phyloP scores from a whole-genome alignment of 2,329 filamentous ascomycete species.

The Pseudogymnoascus sp. region DNA sequence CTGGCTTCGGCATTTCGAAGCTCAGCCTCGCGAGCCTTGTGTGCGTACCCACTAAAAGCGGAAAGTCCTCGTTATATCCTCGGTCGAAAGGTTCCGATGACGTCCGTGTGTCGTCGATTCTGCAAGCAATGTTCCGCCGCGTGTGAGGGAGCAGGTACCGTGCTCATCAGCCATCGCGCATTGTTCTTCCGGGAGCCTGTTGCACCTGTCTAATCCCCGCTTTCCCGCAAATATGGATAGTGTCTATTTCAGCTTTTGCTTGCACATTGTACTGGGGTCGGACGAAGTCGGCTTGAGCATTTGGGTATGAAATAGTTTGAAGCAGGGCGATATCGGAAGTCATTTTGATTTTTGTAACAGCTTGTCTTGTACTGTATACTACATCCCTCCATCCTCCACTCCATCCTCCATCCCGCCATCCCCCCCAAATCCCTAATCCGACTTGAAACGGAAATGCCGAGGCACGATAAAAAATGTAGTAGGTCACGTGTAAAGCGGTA shows the following conservation, averaged over 20 bases:
- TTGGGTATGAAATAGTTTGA: not conserved
- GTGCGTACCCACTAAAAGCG: constrained; percentile 7
- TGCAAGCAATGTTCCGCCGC: not conserved
- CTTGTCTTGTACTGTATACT: not conserved
- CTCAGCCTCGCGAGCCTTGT: constrained; percentile 5
- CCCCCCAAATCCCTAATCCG: not conserved
- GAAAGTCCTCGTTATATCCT: constrained; percentile 5
- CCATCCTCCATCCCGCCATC: not conserved
- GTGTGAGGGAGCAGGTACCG: not conserved
- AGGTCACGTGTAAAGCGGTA: not conserved
- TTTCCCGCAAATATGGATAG: constrained; percentile 4
- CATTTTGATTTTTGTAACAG: not conserved
- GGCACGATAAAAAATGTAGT: not conserved
- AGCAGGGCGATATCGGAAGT: not conserved
- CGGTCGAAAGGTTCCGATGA: constrained; percentile 8
- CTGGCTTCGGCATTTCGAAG: constrained; percentile 3
- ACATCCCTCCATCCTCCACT: not conserved
- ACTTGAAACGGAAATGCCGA: not conserved
- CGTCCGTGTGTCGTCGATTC: not conserved
- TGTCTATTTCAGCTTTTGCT: not conserved
- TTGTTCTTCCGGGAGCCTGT: not conserved
- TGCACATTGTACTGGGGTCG: not conserved
- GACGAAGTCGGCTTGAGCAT: not conserved
- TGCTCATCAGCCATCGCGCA: not conserved
- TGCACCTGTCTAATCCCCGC: not conserved